phyloP scores from a whole-genome alignment of 352 stramenopile species.

The Aphanomyces stellatus region DNA sequence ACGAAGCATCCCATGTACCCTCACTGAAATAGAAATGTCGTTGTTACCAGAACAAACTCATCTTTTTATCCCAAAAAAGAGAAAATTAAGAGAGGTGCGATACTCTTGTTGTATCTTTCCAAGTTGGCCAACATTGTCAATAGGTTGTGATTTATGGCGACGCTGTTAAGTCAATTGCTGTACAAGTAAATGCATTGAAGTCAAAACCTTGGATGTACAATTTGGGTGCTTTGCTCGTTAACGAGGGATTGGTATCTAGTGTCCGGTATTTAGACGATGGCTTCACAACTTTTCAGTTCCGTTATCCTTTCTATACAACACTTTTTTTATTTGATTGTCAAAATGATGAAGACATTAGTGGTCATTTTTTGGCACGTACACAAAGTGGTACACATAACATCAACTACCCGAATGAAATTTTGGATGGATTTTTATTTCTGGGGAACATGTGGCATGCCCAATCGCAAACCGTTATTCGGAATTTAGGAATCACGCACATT shows the following conservation, averaged over 20 bases:
- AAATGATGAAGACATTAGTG: conserved; percentile 41
- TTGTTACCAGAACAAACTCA: conserved; percentile 61
- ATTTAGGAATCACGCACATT: conserved; percentile 79
- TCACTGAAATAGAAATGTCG: conserved; percentile 35
- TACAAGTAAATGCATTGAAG: conserved; percentile 19
- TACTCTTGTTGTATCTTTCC: too few species aligned
- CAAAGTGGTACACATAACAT: conserved; percentile 79
- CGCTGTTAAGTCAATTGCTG: conserved; percentile 24
- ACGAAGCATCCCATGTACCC: conserved; percentile 26
- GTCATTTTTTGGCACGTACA: conserved; percentile 47
- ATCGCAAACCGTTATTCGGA: conserved; percentile 55
- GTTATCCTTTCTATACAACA: conserved; percentile 81
- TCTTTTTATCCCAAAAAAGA: conserved; percentile 59
- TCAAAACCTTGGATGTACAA: conserved; percentile 40
- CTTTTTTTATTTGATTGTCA: conserved; percentile 33
- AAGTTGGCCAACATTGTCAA: too few species aligned
- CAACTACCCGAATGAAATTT: conserved; percentile 83
- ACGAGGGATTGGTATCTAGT: conserved; percentile 64
- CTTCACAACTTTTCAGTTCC: conserved; percentile 79
- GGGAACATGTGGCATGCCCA: conserved; percentile 86
- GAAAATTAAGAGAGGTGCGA: conserved; percentile 60
- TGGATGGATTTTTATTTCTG: conserved; percentile 79
- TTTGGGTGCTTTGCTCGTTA: conserved; percentile 59
- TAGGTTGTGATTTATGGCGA: conserved; percentile 59
- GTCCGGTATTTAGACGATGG: conserved; percentile 65